phyloP scores from a whole-genome alignment of 495 filamentous ascomycete species.

The Daldinia grandis region DNA sequence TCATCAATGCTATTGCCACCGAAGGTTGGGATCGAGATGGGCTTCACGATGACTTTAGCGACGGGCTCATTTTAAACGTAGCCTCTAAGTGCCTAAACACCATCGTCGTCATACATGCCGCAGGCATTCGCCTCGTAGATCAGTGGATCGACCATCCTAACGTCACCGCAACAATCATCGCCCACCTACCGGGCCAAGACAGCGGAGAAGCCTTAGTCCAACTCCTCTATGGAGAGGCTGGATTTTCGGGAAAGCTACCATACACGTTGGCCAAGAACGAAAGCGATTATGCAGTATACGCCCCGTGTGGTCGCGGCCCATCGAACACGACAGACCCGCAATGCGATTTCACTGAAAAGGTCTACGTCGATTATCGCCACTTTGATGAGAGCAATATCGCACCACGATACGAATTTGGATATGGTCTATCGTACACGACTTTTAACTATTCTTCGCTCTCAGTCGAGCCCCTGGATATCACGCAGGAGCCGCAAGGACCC shows the following conservation, averaged over 20 bases:
- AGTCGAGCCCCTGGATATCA: conserved; percentile 41
- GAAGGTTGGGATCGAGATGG: conserved; percentile 62
- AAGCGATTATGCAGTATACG: conserved; percentile 64
- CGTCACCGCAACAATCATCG: conserved; percentile 68
- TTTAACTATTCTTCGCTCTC: conserved; percentile 62
- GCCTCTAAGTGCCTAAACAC: conserved; percentile 67
- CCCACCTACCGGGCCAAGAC: conserved; percentile 69
- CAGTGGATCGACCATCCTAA: conserved; percentile 69
- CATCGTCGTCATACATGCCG: conserved; percentile 68
- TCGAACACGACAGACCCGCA: conserved; percentile 59
- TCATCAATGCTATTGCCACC: conserved; percentile 67
- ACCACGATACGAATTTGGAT: conserved; percentile 76
- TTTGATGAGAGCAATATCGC: conserved; percentile 70
- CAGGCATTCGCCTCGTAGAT: conserved; percentile 65
- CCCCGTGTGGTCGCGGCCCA: conserved; percentile 50
- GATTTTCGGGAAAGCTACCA: conserved; percentile 71
- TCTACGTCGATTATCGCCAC: conserved; percentile 72
- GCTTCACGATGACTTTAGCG: conserved; percentile 60
- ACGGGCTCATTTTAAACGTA: conserved; percentile 64
- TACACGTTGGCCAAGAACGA: conserved; percentile 73
- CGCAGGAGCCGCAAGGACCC: conserved; percentile 52
- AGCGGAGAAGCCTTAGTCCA: conserved; percentile 64
- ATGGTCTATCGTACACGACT: conserved; percentile 72
- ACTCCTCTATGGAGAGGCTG: conserved; percentile 67
- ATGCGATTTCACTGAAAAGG: conserved; percentile 67